Base-by-base conservation (phyloP, 768 basidiomycete species). In the Xanthoconium stramineum region DNA sequence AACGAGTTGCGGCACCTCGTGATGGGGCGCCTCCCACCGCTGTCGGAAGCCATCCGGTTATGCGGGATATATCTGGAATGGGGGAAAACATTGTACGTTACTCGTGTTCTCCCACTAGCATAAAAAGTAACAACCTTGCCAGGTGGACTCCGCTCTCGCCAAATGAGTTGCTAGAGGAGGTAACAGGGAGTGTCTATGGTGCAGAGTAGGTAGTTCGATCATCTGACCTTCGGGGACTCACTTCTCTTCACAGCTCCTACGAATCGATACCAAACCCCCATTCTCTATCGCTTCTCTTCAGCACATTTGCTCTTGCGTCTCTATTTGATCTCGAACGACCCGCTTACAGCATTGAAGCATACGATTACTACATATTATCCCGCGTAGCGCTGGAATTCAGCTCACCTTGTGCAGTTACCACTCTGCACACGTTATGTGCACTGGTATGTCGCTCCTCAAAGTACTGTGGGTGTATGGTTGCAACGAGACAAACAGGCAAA, bases 1-100 rank as follows among this genome's bases (percentile, higher is more conserved):
- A 58, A 66, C 1, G 75, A 74, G 1, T 55, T 83, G 5, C 76
- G 73, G 7, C 56, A 66, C 32, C 74, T 83, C 49, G 73, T 85
- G 33, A 77, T 80, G 58, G 62, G 63, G 13, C 61, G 79, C 38
- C 73, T 87, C 2, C 88, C 89, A 6, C 72, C 81, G 0, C 71
- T 82, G 3, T 76, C 81, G 5, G 82, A 88, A 60, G 87, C 88
- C 1, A 70, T 79, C 14, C 78, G 75, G 15, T 72, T 89, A 19
- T 85, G 82, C 54, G 83, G 88, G 39, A 70, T 83, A 33, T 91
- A 88, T 66, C 71, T 88, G 38, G 82, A 85, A 53, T 78, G 82
- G 66, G 85, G 82, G 13, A 74, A 78, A 62, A 82, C 75, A 67
- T 63, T 85, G 85, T 87, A 60, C 64, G 82, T 72, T 17, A 49